Base-by-base conservation (phyloP, 352 stramenopile species). In the Thalassiosira exigua region DNA sequence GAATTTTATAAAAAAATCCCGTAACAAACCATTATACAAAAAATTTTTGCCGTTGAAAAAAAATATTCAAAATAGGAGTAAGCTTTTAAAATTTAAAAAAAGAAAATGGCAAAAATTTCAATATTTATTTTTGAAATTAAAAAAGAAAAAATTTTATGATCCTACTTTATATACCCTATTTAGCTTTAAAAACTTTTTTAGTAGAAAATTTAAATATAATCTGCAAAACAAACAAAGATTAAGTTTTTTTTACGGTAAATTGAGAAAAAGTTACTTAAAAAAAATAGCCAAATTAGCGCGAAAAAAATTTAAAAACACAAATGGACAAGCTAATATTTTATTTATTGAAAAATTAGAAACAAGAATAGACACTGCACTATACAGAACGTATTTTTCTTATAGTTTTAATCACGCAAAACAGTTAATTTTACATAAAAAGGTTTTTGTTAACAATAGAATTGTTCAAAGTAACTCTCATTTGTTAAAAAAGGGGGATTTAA, bases 1-100 rank as follows among this genome's bases (percentile, higher is more conserved):
- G 44, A 33, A 14, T 61, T 22, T 61, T 70, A 61, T 58, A 70
- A 70, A 62, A 70, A 70, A 70, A 60, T 32, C n/a, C 4, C 21
- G 61, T 61, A 24, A 70, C 21, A 58, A 70, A 59, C 61, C 61
- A 9, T 17, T 70, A 61, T 61, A 70, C 60, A 70, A 70, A 70
- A 50, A 70, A 30, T 58, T 70, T 70, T 60, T 70, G n/a, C 4
- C 11, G 17, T 50, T 70, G 29, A 70, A 48, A 42, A 52, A 70
- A 61, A 70, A 70, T 30, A 30, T 70, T 62, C 61, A 70, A 70
- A 62, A 70, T 30, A 22, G 44, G 32, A 4, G 14, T 19, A 70
- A 70, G 46, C 30, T 70, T n/a, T 59, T 70, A 48, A 44, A 30
- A 36, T 70, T 70, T 36, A 70, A 70, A 58, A 70, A 70, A 48